Evolutionary conservation across 179 eudicot species (phyloP).

Genomic region (Carnegiea gigantea): DNA sequence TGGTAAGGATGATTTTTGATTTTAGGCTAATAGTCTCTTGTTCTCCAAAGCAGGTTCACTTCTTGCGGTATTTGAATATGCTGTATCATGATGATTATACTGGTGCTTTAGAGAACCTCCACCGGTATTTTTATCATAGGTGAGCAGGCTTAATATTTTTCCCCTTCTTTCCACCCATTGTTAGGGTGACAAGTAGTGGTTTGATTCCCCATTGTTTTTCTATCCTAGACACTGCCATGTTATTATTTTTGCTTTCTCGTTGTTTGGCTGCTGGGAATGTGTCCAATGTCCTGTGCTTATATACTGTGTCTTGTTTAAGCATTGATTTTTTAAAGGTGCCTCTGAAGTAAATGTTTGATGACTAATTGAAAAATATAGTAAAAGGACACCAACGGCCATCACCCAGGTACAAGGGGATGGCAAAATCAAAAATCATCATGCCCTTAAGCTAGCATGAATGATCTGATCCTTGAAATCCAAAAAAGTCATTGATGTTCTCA

Average conservation of each 20-base stretch:
- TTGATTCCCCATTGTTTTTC: conserved; percentile 3
- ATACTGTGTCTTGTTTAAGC: not conserved
- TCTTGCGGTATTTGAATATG: conserved; percentile 83
- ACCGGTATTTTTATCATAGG: conserved; percentile 98
- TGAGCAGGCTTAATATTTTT: conserved; percentile 23
- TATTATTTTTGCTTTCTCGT: not conserved
- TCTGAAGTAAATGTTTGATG: not conserved
- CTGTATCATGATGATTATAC: conserved; percentile 90
- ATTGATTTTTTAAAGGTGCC: not conserved
- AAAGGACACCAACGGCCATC: not conserved
- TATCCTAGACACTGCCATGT: not conserved
- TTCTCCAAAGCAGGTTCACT: conserved; percentile 66
- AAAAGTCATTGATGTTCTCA: not conserved
- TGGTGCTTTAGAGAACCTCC: conserved; percentile 92
- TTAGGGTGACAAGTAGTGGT: too few relatives aligned
- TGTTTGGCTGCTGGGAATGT: not conserved
- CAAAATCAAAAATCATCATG: not conserved
- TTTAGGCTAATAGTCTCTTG: not conserved
- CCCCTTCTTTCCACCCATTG: not conserved
- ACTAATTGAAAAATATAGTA: not conserved
- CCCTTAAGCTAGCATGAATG: not conserved
- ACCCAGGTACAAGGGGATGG: not conserved
- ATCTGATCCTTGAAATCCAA: too few relatives aligned
- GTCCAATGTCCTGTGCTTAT: not conserved
- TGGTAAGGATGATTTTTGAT: not conserved